Base-by-base conservation (phyloP, 2,329 filamentous ascomycete species). In the Penicillium sp. region DNA sequence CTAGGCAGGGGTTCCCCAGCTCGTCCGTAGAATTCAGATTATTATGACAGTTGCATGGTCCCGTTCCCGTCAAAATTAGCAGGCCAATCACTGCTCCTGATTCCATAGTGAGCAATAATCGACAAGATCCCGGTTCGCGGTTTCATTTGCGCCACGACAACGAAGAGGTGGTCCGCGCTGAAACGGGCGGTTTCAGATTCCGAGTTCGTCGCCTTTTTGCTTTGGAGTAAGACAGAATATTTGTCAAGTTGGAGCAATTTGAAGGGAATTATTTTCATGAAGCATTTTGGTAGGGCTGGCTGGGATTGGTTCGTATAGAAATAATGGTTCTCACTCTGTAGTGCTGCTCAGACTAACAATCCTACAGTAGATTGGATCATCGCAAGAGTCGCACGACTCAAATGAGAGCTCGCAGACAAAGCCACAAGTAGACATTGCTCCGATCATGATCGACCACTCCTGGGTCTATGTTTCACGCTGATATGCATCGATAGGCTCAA, bases 101-200 rank as follows among this genome's bases (percentile, higher is more conserved):
- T 53, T 48, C 60, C 60, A 57, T 54, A 30, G 51, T 25, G 52
- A 30, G 49, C 45, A 56, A 54, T 52, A 52, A 56, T 56, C 38
- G 48, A 43, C 52, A 59, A 42, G 11, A 55, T 58, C 58, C 61
- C 55, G 19, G 60, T 55, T 30, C 46, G 58, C 52, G 37, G 58
- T 65, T 65, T 59, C 58, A 66, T 52, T 52, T 58, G 55, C 54
- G 38, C 49, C 45, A 40, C 55, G 54, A 58, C 57, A 60, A 65
- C 62, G 56, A 61, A 56, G 45, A 57, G 46, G 46, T 57, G 56
- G 61, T 51, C 56, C 52, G 51, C n/a, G 55, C 58, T 63, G 55
- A 55, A 45, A 58, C 55, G 6, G 48, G 55, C 52, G 3, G 58
- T 60, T 61, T 61, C 61, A 46, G 13, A n/a, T 25, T 33, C 10